A percentile compares a stretch with the other conserved stretches of the same genome.
Conservation (phyloP, 306 rosid genomes). For the Fagus sylvatica region DNA sequence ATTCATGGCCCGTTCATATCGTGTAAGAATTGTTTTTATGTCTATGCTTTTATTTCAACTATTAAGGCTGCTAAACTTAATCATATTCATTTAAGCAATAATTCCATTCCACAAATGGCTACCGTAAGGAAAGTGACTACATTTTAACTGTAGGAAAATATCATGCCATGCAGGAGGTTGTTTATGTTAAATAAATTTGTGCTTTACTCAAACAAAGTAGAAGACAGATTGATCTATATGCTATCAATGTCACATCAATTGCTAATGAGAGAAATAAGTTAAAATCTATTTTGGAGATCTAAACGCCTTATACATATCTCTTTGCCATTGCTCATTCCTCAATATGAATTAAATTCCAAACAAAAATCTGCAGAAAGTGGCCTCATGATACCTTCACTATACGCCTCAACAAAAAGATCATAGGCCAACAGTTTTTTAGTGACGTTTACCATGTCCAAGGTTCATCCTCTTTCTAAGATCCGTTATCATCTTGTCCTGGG, state of each 20-base stretch:
- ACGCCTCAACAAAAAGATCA: neutral
- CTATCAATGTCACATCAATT: neutral
- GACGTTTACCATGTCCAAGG: neutral
- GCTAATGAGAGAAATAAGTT: neutral
- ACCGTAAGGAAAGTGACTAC: no score
- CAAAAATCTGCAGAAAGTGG: neutral
- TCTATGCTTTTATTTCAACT: no score
- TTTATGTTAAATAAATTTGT: neutral
- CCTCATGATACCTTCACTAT: neutral
- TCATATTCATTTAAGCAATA: no score
- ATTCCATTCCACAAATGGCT: no score
- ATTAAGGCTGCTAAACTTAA: no score
- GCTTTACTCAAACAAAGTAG: neutral
- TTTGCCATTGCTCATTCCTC: neutral
- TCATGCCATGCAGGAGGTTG: neutral
- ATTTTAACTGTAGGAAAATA: neutral
- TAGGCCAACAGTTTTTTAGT: no score
- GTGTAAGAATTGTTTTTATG: no score
- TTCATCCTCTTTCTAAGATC: neutral
- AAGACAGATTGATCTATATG: neutral
- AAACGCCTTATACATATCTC: neutral
- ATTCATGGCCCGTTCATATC: no score
- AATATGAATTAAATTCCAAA: neutral
- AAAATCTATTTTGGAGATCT: neutral
- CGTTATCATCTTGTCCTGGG: conserved; percentile 24